Evolutionary conservation across 805 yeast species (phyloP).

Genomic region (Starmerella potacharoeniae): DNA sequence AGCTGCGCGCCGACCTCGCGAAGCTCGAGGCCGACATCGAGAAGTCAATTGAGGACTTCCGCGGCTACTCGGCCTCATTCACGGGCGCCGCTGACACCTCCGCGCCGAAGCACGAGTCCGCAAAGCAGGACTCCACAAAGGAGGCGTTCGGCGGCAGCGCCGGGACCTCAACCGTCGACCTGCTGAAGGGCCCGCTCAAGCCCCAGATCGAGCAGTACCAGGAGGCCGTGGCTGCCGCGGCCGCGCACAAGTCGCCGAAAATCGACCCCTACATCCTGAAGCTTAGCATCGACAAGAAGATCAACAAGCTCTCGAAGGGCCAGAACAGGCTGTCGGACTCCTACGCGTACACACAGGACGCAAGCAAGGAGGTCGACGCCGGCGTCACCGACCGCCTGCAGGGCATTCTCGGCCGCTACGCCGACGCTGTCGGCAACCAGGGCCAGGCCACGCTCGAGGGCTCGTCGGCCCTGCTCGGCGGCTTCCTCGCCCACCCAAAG

Average conservation of each 20-base stretch:
- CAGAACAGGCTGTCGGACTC: slow-evolving; percentile 86
- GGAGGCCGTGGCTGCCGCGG: slow-evolving; percentile 17
- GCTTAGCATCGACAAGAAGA: slow-evolving; percentile 58
- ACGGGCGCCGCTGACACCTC: slow-evolving; percentile 56
- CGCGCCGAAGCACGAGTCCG: slow-evolving; percentile 31
- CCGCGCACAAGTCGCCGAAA: slow-evolving; percentile 14
- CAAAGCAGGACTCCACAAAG: slow-evolving; percentile 8
- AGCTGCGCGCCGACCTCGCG: slow-evolving; percentile 55
- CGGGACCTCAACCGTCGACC: slow-evolving; percentile 16
- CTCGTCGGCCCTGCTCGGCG: slow-evolving; percentile 61
- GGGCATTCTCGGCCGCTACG: slow-evolving; percentile 61
- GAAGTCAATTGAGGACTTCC: slow-evolving; percentile 81
- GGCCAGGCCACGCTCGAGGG: slow-evolving; percentile 30
- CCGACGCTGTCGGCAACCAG: slow-evolving; percentile 45
- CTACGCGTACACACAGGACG: slow-evolving; percentile 68
- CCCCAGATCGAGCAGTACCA: slow-evolving; percentile 35
- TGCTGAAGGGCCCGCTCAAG: slow-evolving; percentile 21
- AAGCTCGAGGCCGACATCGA: slow-evolving; percentile 63
- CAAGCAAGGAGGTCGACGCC: slow-evolving; percentile 80
- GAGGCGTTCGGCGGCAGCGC: not conserved
- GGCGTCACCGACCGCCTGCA: slow-evolving; percentile 82
- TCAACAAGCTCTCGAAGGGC: slow-evolving; percentile 65
- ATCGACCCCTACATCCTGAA: slow-evolving; percentile 73
- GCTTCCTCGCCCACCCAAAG: slow-evolving; percentile 67
- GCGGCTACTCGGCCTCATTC: slow-evolving; percentile 60